phyloP scores from a whole-genome alignment of 495 filamentous ascomycete genomes.

The Podospora pseudopauciseta region DNA sequence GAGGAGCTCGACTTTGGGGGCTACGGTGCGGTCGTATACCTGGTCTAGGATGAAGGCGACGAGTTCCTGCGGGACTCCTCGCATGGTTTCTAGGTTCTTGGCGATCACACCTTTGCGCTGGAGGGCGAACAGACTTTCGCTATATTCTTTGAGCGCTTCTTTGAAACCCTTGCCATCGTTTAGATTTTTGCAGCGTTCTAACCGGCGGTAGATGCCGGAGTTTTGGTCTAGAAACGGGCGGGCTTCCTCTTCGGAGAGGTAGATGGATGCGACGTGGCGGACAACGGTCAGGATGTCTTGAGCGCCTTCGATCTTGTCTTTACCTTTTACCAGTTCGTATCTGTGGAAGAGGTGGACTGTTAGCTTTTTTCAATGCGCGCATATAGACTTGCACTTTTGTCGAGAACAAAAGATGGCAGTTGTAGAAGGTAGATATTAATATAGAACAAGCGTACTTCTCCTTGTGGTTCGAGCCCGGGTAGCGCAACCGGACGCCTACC shows the following conservation, averaged over 20 bases:
- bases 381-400: background rate
- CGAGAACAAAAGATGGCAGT: background rate
- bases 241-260: conserved; percentile 64
- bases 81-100: conserved; percentile 61
- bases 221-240: conserved; percentile 67
- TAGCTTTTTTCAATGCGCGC: background rate
- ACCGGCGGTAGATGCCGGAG: conserved; percentile 64
- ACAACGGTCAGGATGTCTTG: conserved; percentile 81
- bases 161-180: conserved; percentile 64
- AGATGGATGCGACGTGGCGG: conserved; percentile 65
- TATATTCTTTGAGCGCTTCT: conserved; percentile 69
- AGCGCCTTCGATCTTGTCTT: conserved; percentile 79
- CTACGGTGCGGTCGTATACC: conserved; percentile 87
- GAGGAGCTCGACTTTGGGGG: conserved; percentile 76
- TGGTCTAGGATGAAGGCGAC: conserved; percentile 81
- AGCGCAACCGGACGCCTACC: conserved; percentile 60
- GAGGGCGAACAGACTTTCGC: conserved; percentile 57
- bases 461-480: conserved; percentile 68
- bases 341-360: conserved; percentile 36
- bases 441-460: conserved; percentile 53
- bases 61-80: conserved; percentile 62
- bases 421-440: background rate
- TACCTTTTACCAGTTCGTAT: conserved; percentile 73
- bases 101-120: conserved; percentile 63
- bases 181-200: conserved; percentile 62